These are phyloP conservation scores for Ceratobasidium sp. DNA, from an alignment of 1,284 basidiomycete species.

Conservation along the genomic window DNA sequence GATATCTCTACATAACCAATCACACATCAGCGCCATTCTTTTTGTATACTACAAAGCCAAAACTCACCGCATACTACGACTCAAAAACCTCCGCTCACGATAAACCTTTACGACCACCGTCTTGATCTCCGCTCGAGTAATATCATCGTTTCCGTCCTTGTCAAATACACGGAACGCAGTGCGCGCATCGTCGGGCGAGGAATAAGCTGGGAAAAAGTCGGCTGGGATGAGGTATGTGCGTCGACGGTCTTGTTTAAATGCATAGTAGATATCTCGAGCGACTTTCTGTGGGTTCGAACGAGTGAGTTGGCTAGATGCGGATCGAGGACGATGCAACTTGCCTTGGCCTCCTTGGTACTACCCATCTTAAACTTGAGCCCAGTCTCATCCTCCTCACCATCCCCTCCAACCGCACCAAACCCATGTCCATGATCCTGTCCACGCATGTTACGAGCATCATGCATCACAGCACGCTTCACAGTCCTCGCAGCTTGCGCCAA, in stretches of 20 bases:
- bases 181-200: constrained; percentile 67
- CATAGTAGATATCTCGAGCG: constrained; percentile 75
- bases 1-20: constrained; percentile 75
- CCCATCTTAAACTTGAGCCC: constrained; percentile 55
- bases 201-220: constrained; percentile 80
- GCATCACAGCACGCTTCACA: constrained; percentile 74
- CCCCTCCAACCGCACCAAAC: constrained; percentile 59
- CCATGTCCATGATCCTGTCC: constrained; percentile 61
- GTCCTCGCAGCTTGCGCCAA: constrained; percentile 71
- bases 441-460: constrained; percentile 78
- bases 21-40: constrained; percentile 57
- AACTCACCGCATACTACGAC: constrained; percentile 69
- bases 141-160: constrained; percentile 80
- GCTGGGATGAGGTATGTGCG: constrained; percentile 72
- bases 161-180: constrained; percentile 82
- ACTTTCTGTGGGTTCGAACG: constrained; percentile 62
- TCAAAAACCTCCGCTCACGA: constrained; percentile 78
- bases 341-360: constrained; percentile 75
- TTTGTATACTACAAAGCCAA: too few species aligned
- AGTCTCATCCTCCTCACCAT: constrained; percentile 46
- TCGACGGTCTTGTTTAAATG: constrained; percentile 66
- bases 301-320: background rate
- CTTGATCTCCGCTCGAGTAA: constrained; percentile 83
- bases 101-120: constrained; percentile 77
- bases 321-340: constrained; percentile 51